Evolutionary conservation across 169 alveolate genomes (phyloP), one percentile per base, ranked within the genome.

Genomic region (Perkinsus olseni): DNA sequence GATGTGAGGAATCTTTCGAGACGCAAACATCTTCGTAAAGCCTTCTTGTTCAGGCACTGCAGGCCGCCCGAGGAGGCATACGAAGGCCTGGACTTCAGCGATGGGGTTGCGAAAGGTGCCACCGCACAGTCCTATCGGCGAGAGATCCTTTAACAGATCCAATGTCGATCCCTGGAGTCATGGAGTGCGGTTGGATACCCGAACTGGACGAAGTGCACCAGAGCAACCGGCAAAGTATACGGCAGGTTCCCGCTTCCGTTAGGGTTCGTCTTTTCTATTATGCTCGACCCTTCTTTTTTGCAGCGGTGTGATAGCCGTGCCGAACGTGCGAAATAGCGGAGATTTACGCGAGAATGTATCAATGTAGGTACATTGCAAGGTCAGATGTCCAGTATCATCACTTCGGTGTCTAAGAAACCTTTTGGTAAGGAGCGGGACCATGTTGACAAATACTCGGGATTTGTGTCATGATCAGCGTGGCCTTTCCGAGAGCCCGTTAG

Each of bases 401-500:
- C 82, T 3, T 13, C 82, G 1, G 82, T 62, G 82, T 62, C 82
- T 0, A 62, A 62, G 82, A 62, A 62, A 28, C 82, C 82, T 6
- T 62, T 21, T 24, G 82, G 82, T 62, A 24, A 40, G 50, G 28
- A 62, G 1, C 34, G 17, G 28, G 34, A 28, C 82, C 1, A 24
- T n/a, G n/a, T n/a, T n/a, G 37, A 24, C 82, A 24, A 21, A 62
- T 24, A 8, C 36, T 11, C 8, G 82, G 34, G 39, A 93, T 93
- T 90, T n/a, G 39, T 45, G n/a, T 74, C 74, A 34, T 40, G 34
- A 48, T 93, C 94, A 38, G 74, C 94, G 0, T 93, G 95, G 95
- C 95, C 95, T 0, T 97, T 96, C 93, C 91, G 94, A 51, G 96
- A 97, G 48, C 98, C 98, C 1, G 98, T 97, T 10, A 94, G 95